Conservation (phyloP, 768 basidiomycete genomes). For the Hygrophorus russula region DNA sequence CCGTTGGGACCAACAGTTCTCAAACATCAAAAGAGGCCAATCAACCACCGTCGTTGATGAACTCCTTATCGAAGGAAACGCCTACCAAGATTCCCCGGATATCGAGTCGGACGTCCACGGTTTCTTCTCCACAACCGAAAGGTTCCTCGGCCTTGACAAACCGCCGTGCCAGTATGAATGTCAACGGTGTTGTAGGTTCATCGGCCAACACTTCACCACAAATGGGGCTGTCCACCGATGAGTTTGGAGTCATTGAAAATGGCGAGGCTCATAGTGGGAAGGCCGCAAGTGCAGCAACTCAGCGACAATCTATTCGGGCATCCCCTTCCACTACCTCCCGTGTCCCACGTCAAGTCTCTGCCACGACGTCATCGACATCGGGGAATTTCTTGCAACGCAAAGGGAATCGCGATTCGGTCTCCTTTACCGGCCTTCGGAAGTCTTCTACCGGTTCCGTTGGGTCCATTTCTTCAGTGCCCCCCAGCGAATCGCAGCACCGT, state of each 20-base stretch:
- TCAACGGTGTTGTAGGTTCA: conserved; percentile 32
- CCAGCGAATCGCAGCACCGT: conserved; percentile 42
- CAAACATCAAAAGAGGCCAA: conserved; percentile 44
- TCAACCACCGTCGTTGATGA: conserved; percentile 38
- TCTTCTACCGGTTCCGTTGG: conserved; percentile 75
- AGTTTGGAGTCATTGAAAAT: conserved; percentile 75
- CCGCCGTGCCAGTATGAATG: conserved; percentile 58
- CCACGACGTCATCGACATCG: conserved; percentile 29
- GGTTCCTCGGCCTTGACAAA: conserved; percentile 38
- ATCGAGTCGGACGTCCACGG: conserved; percentile 71
- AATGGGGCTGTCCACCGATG: conserved; percentile 37
- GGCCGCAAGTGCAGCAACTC: conserved; percentile 20
- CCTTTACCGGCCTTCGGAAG: conserved; percentile 70
- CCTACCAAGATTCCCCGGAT: conserved; percentile 92
- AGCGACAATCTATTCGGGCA: conserved; percentile 46
- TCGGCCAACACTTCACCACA: conserved; percentile 54
- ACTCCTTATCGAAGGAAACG: conserved; percentile 62
- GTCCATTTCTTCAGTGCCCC: conserved; percentile 46
- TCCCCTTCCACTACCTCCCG: conserved; percentile 57
- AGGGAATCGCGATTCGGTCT: conserved; percentile 67
- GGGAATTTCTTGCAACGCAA: conserved; percentile 47
- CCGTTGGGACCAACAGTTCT: conserved; percentile 50
- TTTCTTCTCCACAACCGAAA: conserved; percentile 60
- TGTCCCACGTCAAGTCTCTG: conserved; percentile 54
- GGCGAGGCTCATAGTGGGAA: conserved; percentile 39